A percentile compares a stretch with the other conserved stretches of the same genome.
Conservation (phyloP, 2,329 filamentous ascomycete species). For the Stachybotrys chlorohalonatus region DNA sequence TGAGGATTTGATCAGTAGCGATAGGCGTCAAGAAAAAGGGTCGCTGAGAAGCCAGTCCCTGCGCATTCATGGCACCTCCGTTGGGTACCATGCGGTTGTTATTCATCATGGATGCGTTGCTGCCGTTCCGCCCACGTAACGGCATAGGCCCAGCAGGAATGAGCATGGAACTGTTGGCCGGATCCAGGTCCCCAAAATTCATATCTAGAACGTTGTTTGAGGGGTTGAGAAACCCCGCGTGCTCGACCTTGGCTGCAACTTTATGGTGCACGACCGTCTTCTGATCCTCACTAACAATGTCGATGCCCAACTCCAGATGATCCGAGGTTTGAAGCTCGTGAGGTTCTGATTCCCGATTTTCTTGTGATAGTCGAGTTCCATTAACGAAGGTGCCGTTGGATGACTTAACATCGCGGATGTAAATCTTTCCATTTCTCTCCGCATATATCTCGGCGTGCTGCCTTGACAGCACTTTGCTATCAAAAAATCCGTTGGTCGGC, state of each 20-base stretch:
- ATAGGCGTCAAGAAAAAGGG: conserved; percentile 84
- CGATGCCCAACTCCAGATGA: conserved; percentile 89
- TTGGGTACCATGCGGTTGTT: conserved; percentile 53
- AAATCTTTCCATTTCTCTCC: conserved; percentile 76
- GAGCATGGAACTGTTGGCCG: conserved; percentile 65
- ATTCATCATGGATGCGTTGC: conserved; percentile 52
- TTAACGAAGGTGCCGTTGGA: conserved; percentile 99
- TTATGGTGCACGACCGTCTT: conserved; percentile 99
- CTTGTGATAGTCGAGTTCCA: conserved; percentile 76
- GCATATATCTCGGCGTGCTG: conserved; percentile 97
- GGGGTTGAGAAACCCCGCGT: conserved; percentile 74
- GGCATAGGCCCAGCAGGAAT: conserved; percentile 61
- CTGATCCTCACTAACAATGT: conserved; percentile 97
- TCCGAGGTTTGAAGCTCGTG: conserved; percentile 89
- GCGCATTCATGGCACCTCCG: conserved; percentile 33
- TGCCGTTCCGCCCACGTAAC: conserved; percentile 60
- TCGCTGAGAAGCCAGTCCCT: conserved; percentile 60
- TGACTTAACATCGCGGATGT: conserved; percentile 94
- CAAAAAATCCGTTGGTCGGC: conserved; percentile 87
- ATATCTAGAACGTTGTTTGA: conserved; percentile 75
- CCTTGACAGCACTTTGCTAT: conserved; percentile 93
- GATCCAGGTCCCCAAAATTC: conserved; percentile 87
- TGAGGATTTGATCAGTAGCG: conserved; percentile 90
- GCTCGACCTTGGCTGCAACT: conserved; percentile 92
- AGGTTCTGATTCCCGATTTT: conserved; percentile 93